Evolutionary conservation across 441 rosid species (phyloP).

Genomic region (Syzygium malaccense): DNA sequence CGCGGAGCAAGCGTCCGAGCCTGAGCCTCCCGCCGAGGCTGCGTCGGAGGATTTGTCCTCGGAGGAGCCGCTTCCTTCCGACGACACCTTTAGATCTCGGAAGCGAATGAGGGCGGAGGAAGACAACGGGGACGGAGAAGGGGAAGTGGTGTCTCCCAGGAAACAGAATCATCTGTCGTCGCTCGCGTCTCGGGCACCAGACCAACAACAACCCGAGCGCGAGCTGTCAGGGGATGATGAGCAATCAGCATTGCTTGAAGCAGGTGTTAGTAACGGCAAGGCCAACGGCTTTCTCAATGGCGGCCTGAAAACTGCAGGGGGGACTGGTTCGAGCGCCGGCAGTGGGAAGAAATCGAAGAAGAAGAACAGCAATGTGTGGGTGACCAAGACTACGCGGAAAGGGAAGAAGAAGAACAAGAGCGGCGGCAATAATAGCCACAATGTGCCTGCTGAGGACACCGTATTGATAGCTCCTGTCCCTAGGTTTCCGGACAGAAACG

Average conservation of each 20-base stretch:
- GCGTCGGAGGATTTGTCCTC: slow-evolving; percentile 18
- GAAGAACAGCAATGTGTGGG: slow-evolving; percentile 81
- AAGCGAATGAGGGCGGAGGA: slow-evolving; percentile 27
- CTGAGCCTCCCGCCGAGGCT: background rate
- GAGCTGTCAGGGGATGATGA: background rate
- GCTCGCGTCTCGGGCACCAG: slow-evolving; percentile 3
- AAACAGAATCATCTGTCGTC: slow-evolving; percentile 56
- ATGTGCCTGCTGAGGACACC: slow-evolving; percentile 49
- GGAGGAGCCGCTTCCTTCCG: slow-evolving; percentile 20
- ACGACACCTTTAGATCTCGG: slow-evolving; percentile 53
- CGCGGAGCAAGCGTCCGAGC: background rate
- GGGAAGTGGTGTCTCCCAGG: slow-evolving; percentile 53
- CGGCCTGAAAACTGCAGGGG: background rate
- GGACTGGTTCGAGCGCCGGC: background rate
- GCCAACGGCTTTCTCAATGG: background rate
- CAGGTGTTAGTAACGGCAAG: background rate
- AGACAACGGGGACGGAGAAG: slow-evolving; percentile 37
- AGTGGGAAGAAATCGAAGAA: slow-evolving; percentile 76
- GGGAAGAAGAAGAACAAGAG: slow-evolving; percentile 86
- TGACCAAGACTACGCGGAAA: slow-evolving; percentile 70
- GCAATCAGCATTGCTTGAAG: slow-evolving; percentile 10
- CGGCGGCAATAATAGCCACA: slow-evolving; percentile 30
- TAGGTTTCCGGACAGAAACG: slow-evolving; percentile 70
- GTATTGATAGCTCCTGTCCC: slow-evolving; percentile 74
- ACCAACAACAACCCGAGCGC: slow-evolving; percentile 5